A percentile compares a stretch with the other conserved stretches of the same genome.
These are phyloP conservation scores for Cymbidium sinense DNA, from an alignment of 106 monocot species.

Conservation along the genomic window DNA sequence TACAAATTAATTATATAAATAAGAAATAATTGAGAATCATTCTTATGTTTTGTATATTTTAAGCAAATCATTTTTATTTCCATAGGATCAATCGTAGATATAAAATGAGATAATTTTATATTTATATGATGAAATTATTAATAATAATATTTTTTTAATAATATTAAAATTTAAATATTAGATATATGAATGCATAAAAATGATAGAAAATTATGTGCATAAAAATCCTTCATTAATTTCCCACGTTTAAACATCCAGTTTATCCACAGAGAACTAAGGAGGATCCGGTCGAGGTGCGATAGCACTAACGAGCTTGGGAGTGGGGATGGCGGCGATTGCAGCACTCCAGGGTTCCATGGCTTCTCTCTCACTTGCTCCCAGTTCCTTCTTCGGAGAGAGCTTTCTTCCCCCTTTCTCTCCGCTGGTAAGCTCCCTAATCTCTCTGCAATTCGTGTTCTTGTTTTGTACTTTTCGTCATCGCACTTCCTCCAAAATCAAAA, in stretches of 20 bases:
- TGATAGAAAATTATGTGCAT: no score
- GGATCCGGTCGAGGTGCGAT: neutral
- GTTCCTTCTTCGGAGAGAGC: conserved; percentile 62
- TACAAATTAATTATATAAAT: no score
- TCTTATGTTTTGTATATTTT: no score
- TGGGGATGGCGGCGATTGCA: conserved; percentile 52
- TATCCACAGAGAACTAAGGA: neutral
- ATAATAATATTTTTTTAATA: no score
- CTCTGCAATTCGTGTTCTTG: neutral
- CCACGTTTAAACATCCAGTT: neutral
- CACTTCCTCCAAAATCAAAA: neutral
- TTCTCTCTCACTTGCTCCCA: conserved; percentile 60
- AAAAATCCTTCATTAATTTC: no score
- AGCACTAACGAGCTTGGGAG: neutral
- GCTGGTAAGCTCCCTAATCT: conserved; percentile 10
- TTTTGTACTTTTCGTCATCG: neutral
- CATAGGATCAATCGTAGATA: no score
- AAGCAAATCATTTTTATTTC: no score
- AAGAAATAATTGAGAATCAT: no score
- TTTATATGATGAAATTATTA: no score
- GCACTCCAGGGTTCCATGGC: conserved; percentile 76
- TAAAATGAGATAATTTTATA: no score
- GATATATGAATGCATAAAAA: no score
- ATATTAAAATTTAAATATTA: no score
- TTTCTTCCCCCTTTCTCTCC: conserved; percentile 19